phyloP scores from a whole-genome alignment of 2,329 filamentous ascomycete genomes.

The Pestalotiopsis sp. region DNA sequence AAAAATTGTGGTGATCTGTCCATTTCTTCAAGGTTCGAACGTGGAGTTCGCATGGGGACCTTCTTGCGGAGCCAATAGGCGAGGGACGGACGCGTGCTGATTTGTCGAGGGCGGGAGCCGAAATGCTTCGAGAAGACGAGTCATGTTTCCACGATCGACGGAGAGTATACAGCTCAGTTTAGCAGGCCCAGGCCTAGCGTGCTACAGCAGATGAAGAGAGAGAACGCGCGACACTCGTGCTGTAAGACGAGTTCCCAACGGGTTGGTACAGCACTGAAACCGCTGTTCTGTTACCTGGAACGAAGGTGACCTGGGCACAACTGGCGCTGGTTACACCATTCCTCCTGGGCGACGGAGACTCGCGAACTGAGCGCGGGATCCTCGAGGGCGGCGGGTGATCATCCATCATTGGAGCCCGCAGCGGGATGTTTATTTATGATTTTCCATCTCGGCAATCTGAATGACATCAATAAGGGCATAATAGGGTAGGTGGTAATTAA shows the following conservation, averaged over 20 bases:
- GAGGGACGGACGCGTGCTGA: not conserved
- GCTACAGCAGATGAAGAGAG: not conserved
- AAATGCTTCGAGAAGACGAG: not conserved
- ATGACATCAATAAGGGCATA: not conserved
- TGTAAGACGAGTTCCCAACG: not conserved
- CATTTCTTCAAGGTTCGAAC: not conserved
- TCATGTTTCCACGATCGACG: not conserved
- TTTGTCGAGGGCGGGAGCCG: not conserved
- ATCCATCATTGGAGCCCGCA: not conserved
- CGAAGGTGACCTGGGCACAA: not conserved
- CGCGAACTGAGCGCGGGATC: not conserved
- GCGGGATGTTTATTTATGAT: not conserved
- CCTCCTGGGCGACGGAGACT: not conserved
- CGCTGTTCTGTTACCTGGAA: not conserved
- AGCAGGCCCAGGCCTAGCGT: not conserved
- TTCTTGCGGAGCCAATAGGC: not conserved
- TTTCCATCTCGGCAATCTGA: not conserved
- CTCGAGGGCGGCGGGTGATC: not conserved
- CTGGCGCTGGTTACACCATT: not conserved
- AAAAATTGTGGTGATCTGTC: not conserved
- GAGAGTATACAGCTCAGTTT: not conserved
- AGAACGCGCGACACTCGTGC: not conserved
- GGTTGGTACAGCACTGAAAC: not conserved
- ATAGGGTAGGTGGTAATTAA: not conserved
- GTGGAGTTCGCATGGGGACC: not conserved